phyloP scores from a whole-genome alignment of 192 early-diverging fungal species.

The Umbelopsis sp. region DNA sequence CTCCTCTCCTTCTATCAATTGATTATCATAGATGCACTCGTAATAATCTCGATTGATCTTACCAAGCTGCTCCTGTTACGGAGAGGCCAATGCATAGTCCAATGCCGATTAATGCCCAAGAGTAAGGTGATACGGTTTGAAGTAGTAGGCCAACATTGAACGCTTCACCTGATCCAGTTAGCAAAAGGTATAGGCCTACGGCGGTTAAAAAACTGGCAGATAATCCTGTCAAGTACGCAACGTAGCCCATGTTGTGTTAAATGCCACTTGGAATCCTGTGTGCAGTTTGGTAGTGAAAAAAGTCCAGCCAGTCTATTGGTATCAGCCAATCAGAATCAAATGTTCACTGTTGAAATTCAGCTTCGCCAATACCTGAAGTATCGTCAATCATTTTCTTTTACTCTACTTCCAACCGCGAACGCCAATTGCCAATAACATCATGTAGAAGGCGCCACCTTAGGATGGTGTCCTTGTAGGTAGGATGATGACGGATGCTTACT shows the following conservation, averaged over 20 bases:
- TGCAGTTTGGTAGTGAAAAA: too few relatives aligned
- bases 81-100: constrained; percentile 83
- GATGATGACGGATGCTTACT: too few relatives aligned
- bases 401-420: too few relatives aligned
- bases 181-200: constrained; percentile 81
- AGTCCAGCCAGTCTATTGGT: too few relatives aligned
- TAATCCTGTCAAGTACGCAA: constrained; percentile 25
- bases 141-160: constrained; percentile 89
- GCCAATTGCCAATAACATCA: too few relatives aligned
- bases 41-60: background rate
- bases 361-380: too few relatives aligned
- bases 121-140: constrained; percentile 76
- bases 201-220: constrained; percentile 41
- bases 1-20: background rate
- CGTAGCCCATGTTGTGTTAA: constrained; percentile 22
- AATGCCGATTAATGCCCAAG: constrained; percentile 88
- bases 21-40: background rate
- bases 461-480: too few relatives aligned
- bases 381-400: too few relatives aligned
- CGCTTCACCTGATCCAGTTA: constrained; percentile 85
- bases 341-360: too few relatives aligned
- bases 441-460: too few relatives aligned
- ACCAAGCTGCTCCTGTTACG: constrained; percentile 95
- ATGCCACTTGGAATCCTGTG: constrained; percentile 8
- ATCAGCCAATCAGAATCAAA: too few relatives aligned